Conservation (phyloP, 148 eudicot genomes). For the Mesembryanthemum crystallinum region DNA sequence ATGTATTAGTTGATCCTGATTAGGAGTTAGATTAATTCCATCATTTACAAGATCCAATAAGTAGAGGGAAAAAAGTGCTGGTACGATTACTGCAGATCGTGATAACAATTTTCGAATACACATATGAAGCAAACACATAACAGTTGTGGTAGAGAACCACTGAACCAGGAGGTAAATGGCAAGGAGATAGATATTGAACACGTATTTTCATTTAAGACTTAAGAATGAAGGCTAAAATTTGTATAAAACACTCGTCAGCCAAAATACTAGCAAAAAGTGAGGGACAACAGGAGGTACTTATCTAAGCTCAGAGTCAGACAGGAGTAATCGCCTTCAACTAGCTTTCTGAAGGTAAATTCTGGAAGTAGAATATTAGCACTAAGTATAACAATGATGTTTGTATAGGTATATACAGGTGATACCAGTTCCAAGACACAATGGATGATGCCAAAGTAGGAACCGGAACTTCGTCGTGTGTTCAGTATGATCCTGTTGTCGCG, state of each 20-base stretch:
- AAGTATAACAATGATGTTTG: background rate
- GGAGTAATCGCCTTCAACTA: background rate
- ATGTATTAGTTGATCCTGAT: too few relatives aligned
- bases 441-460: background rate
- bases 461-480: background rate
- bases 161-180: too few relatives aligned
- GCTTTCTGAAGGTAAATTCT: background rate
- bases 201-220: background rate
- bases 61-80: too few relatives aligned
- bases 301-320: too few relatives aligned
- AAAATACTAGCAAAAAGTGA: background rate
- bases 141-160: too few relatives aligned
- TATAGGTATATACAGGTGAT: conserved; percentile 2
- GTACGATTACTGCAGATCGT: too few relatives aligned
- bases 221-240: background rate
- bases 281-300: too few relatives aligned
- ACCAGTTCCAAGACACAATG: background rate
- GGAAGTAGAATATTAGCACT: background rate
- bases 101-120: too few relatives aligned
- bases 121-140: too few relatives aligned
- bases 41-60: too few relatives aligned
- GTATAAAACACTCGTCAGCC: background rate
- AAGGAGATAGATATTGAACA: too few relatives aligned
- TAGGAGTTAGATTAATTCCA: too few relatives aligned
- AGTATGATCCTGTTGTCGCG: background rate